Conservation (phyloP, 208 protist species). For the Trypanosoma theileri region DNA sequence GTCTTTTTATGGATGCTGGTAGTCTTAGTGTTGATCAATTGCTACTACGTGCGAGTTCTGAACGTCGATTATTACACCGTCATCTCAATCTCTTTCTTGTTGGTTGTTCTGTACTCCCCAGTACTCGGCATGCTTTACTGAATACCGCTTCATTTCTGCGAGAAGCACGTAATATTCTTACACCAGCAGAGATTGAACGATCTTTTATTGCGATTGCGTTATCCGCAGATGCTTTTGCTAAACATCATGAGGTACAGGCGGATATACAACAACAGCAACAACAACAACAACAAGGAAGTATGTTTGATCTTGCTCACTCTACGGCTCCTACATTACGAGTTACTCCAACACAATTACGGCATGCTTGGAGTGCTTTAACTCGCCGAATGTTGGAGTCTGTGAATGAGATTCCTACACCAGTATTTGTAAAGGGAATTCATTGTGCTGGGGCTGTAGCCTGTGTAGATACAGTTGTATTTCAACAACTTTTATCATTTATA, state of each 20-base stretch:
- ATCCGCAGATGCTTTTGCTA: slow-evolving; percentile 28
- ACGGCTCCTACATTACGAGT: slow-evolving; percentile 18
- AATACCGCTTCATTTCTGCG: slow-evolving; percentile 27
- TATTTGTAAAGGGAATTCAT: slow-evolving; percentile 48
- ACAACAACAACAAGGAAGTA: slow-evolving; percentile 6
- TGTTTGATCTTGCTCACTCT: not conserved
- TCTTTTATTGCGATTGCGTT: slow-evolving; percentile 36
- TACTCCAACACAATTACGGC: slow-evolving; percentile 22
- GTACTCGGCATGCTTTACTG: slow-evolving; percentile 28
- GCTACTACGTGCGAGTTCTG: slow-evolving; percentile 32
- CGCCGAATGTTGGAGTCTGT: slow-evolving; percentile 27
- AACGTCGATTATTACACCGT: slow-evolving; percentile 32
- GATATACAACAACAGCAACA: slow-evolving; percentile 21
- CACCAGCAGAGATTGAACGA: slow-evolving; percentile 29
- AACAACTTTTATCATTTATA: slow-evolving; percentile 54
- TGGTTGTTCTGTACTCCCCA: slow-evolving; percentile 28
- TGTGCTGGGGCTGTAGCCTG: slow-evolving; percentile 53
- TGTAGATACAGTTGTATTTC: slow-evolving; percentile 56
- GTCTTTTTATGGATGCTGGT: slow-evolving; percentile 15
- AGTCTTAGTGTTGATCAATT: slow-evolving; percentile 18
- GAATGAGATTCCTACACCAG: slow-evolving; percentile 5
- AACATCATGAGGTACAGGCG: slow-evolving; percentile 29
- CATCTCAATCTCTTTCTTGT: slow-evolving; percentile 37
- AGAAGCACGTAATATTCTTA: slow-evolving; percentile 30
- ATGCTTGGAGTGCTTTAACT: slow-evolving; percentile 35